A percentile compares a stretch with the other conserved stretches of the same genome.
Conservation (phyloP, 2,329 filamentous ascomycete species). For the Paraphoma chrysanthemicola region DNA sequence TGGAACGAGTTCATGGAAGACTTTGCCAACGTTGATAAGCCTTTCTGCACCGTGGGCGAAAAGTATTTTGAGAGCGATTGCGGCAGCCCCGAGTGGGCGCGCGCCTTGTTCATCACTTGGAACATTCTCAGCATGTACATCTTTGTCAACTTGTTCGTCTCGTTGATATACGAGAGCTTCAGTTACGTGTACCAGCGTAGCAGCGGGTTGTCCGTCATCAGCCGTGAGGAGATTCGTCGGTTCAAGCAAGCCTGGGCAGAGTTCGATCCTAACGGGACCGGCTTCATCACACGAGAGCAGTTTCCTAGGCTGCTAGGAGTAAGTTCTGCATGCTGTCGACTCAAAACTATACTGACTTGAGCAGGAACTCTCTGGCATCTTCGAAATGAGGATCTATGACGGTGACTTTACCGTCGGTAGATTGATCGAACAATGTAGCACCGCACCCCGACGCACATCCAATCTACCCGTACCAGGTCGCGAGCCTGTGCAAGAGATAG, state of each 20-base stretch:
- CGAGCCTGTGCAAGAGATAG: slow-evolving; percentile 58
- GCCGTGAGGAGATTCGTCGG: slow-evolving; percentile 89
- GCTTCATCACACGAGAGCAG: slow-evolving; percentile 86
- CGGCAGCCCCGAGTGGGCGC: slow-evolving; percentile 87
- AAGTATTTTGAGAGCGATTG: slow-evolving; percentile 90
- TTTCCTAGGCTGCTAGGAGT: slow-evolving; percentile 88
- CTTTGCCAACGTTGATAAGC: slow-evolving; percentile 79
- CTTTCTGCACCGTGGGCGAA: slow-evolving; percentile 75
- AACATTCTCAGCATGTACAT: slow-evolving; percentile 99
- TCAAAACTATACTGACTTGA: slow-evolving; percentile 4
- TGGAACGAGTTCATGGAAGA: slow-evolving; percentile 99
- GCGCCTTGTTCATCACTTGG: slow-evolving; percentile 91
- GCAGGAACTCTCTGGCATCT: slow-evolving; percentile 86
- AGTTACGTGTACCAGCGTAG: slow-evolving; percentile 98
- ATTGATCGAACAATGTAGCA: slow-evolving; percentile 83
- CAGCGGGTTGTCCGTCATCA: slow-evolving; percentile 88
- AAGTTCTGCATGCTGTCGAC: slow-evolving; percentile 38
- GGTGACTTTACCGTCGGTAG: slow-evolving; percentile 85
- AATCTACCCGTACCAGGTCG: slow-evolving; percentile 55
- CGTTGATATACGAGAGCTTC: slow-evolving; percentile 98
- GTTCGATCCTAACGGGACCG: slow-evolving; percentile 88
- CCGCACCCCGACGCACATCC: slow-evolving; percentile 59
- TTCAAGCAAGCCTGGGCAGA: slow-evolving; percentile 99
- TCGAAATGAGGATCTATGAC: slow-evolving; percentile 96
- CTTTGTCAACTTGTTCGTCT: slow-evolving; percentile 97